Evolutionary conservation across 169 alveolate species (phyloP).

Genomic region (Cryptosporidium baileyi): DNA sequence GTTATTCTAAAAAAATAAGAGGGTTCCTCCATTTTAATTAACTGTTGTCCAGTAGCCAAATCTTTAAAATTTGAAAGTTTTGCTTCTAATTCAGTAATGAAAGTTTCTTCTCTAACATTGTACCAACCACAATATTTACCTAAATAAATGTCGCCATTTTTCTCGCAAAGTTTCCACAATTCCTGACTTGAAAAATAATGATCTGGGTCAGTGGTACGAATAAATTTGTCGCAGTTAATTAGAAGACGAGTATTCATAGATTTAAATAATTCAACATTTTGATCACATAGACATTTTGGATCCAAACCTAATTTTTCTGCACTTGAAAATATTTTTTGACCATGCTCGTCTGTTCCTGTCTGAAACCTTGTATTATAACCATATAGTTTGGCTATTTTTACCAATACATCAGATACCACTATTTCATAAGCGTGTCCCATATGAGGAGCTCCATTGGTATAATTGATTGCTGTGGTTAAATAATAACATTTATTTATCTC

Average conservation of each 20-base stretch:
- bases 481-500: slow-evolving; percentile 71
- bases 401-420: slow-evolving; percentile 77
- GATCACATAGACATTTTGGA: slow-evolving; percentile 86
- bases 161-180: slow-evolving; percentile 80
- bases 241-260: slow-evolving; percentile 66
- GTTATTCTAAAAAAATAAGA: slow-evolving; percentile 89
- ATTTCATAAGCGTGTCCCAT: slow-evolving; percentile 91
- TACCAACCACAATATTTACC: slow-evolving; percentile 90
- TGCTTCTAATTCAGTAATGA: slow-evolving; percentile 89
- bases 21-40: slow-evolving; percentile 85
- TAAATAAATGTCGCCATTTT: slow-evolving; percentile 84
- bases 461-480: slow-evolving; percentile 91
- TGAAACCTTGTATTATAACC: slow-evolving; percentile 83
- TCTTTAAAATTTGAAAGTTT: slow-evolving; percentile 84
- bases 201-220: slow-evolving; percentile 84
- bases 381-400: slow-evolving; percentile 79
- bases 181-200: slow-evolving; percentile 82
- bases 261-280: slow-evolving; percentile 43
- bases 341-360: slow-evolving; percentile 94
- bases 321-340: slow-evolving; percentile 88
- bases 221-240: slow-evolving; percentile 78
- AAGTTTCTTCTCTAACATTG: slow-evolving; percentile 90
- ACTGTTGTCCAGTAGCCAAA: slow-evolving; percentile 82
- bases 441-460: slow-evolving; percentile 92
- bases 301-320: slow-evolving; percentile 82